Percentiles rank a stretch among this genome's conserved stretches.
phyloP scores from a whole-genome alignment of 306 rosid species.

The Cyamopsis tetragonoloba region DNA sequence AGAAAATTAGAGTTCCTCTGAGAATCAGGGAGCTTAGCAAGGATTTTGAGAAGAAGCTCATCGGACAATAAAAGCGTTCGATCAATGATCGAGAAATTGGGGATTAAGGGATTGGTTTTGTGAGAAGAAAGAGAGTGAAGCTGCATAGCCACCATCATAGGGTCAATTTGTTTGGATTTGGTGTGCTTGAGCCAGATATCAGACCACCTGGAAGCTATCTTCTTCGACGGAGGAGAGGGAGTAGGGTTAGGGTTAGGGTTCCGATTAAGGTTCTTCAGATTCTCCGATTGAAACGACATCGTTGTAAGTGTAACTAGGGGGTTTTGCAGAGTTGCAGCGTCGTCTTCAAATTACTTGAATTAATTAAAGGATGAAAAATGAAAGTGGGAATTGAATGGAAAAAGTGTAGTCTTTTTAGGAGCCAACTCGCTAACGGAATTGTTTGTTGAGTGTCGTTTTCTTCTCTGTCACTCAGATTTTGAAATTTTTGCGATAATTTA shows the following conservation, averaged over 20 bases:
- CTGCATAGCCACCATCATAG: slow-evolving; percentile 60
- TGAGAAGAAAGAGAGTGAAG: slow-evolving; percentile 50
- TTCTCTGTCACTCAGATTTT: slow-evolving; percentile 13
- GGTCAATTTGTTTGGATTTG: slow-evolving; percentile 42
- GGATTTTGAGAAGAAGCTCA: slow-evolving; percentile 58
- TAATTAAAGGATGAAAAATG: too few species aligned
- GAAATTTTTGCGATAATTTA: slow-evolving; percentile 7
- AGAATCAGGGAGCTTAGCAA: slow-evolving; percentile 48
- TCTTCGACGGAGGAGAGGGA: slow-evolving; percentile 23
- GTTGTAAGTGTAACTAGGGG: too few species aligned
- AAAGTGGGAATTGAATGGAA: not conserved
- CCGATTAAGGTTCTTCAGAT: slow-evolving; percentile 14
- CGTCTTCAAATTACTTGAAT: not conserved
- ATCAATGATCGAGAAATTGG: slow-evolving; percentile 41
- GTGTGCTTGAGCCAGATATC: slow-evolving; percentile 60
- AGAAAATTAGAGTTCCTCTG: slow-evolving; percentile 55
- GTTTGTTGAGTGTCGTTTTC: slow-evolving; percentile 1
- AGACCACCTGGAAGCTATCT: slow-evolving; percentile 48
- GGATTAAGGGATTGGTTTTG: slow-evolving; percentile 29
- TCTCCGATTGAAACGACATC: slow-evolving; percentile 49
- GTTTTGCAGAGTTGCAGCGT: not conserved
- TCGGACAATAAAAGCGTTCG: slow-evolving; percentile 64
- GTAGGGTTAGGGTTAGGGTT: slow-evolving; percentile 35
- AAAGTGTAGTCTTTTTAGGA: not conserved
- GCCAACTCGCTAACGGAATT: slow-evolving; percentile 28